Percentiles rank a stretch among this genome's conserved stretches.
phyloP scores from a whole-genome alignment of 192 early-diverging fungal genomes.

The Entrophospora sp. region DNA sequence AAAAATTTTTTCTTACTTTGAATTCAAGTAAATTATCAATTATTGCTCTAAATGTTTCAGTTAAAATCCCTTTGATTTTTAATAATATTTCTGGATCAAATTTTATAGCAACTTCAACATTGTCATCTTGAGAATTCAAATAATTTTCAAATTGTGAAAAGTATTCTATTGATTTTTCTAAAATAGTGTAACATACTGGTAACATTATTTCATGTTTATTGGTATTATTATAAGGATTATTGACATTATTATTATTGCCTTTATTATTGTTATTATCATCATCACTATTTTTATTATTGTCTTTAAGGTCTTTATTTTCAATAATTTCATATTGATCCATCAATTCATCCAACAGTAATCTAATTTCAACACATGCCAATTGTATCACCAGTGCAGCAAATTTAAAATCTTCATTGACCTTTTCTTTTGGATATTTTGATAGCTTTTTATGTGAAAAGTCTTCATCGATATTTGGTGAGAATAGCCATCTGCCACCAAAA shows the following conservation, averaged over 20 bases:
- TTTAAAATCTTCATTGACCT: slow-evolving; percentile 20
- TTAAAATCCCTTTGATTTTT: slow-evolving; percentile 24
- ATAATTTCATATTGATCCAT: slow-evolving; percentile 17
- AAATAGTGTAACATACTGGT: slow-evolving; percentile 31
- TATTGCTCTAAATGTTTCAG: slow-evolving; percentile 27
- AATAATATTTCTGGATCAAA: slow-evolving; percentile 30
- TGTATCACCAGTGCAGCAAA: slow-evolving; percentile 33
- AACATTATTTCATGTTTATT: slow-evolving; percentile 28
- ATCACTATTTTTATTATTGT: no score
- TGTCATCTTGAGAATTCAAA: slow-evolving; percentile 20
- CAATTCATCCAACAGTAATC: slow-evolving; percentile 32
- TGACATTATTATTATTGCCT: no score
- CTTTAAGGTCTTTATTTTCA: slow-evolving; percentile 3
- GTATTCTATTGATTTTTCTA: slow-evolving; percentile 33
- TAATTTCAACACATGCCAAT: slow-evolving; percentile 29
- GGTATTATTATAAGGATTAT: no score
- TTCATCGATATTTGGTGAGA: slow-evolving; percentile 13
- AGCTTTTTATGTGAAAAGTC: background rate
- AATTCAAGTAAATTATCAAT: slow-evolving; percentile 25
- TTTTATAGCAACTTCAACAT: background rate
- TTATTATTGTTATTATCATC: no score
- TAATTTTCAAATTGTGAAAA: slow-evolving; percentile 12
- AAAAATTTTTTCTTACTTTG: background rate
- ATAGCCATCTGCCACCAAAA: slow-evolving; percentile 33
- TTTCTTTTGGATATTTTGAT: background rate